A percentile compares a stretch with the other conserved stretches of the same genome.
Conservation (phyloP, 306 rosid species). For the Casuarina equisetifolia region DNA sequence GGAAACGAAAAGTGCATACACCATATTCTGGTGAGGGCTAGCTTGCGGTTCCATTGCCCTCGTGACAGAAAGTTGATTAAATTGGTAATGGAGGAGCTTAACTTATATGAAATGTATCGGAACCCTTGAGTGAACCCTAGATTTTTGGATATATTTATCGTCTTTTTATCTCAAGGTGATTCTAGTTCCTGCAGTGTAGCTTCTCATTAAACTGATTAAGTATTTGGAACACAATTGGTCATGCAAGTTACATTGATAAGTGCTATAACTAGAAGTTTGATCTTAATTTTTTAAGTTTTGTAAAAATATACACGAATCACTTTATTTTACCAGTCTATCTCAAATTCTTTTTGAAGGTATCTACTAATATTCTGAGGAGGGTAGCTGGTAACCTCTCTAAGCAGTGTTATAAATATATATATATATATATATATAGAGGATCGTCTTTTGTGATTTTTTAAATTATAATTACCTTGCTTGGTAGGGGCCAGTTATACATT, state of each 20-base stretch:
- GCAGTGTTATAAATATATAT: neutral
- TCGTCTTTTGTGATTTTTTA: neutral
- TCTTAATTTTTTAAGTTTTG: neutral
- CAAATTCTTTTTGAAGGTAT: neutral
- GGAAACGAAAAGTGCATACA: neutral
- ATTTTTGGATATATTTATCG: neutral
- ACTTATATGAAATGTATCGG: neutral
- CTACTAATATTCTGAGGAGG: neutral
- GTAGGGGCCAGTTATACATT: neutral
- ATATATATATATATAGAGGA: neutral
- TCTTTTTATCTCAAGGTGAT: neutral
- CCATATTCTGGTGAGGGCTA: neutral
- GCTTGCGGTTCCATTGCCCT: neutral
- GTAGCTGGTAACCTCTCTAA: neutral
- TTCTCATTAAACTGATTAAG: neutral
- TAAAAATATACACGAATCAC: neutral
- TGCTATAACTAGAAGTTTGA: neutral
- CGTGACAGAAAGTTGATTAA: neutral
- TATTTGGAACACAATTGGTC: neutral
- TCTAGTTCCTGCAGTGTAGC: neutral
- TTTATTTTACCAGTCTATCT: neutral
- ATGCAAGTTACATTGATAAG: neutral
- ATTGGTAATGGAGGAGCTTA: neutral
- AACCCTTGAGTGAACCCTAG: neutral
- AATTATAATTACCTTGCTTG: neutral